phyloP scores from a whole-genome alignment of 495 filamentous ascomycete species.

The Penicillium samsonianum region DNA sequence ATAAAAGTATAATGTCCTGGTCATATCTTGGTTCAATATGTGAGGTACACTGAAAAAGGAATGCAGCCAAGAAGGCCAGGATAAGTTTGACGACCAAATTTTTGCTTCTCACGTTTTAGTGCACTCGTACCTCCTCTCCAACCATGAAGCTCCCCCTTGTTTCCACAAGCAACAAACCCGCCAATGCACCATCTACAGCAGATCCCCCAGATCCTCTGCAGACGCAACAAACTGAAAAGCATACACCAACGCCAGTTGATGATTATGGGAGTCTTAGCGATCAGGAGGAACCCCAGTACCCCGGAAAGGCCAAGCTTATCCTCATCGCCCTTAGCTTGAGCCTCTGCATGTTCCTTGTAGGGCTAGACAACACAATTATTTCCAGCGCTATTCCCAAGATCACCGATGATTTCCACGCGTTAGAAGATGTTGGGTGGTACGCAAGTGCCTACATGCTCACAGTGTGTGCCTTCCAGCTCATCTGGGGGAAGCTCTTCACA shows the following conservation, averaged over 20 bases:
- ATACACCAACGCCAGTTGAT: background rate
- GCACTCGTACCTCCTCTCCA: no score
- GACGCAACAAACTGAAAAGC: background rate
- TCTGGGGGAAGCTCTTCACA: background rate
- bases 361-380: slow-evolving; percentile 2
- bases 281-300: background rate
- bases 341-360: background rate
- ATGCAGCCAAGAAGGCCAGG: background rate
- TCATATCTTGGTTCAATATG: background rate
- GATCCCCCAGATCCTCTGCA: background rate
- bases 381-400: background rate
- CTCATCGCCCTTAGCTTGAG: background rate
- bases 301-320: background rate
- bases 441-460: background rate
- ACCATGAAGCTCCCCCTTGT: no score
- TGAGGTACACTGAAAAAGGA: no score
- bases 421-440: slow-evolving; percentile 3
- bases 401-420: background rate
- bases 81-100: no score
- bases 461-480: background rate
- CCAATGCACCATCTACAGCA: background rate
- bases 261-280: background rate
- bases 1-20: background rate
- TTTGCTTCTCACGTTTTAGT: no score
- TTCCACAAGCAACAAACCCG: background rate